These are phyloP conservation scores for Aspergillus unguis DNA, from an alignment of 2,329 filamentous ascomycete species.

Conservation along the genomic window DNA sequence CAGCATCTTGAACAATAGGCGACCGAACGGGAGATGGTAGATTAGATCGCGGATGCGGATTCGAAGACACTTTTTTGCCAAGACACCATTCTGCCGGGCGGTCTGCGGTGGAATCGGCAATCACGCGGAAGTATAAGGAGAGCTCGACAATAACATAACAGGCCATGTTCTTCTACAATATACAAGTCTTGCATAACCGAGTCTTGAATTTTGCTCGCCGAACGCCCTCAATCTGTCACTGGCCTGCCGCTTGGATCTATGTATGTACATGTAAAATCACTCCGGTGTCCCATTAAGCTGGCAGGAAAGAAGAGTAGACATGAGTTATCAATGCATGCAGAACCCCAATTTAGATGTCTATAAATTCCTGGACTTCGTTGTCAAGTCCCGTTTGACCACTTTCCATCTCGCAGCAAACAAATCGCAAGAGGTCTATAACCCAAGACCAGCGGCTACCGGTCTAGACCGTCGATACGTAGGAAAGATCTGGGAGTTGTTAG, in stretches of 20 bases:
- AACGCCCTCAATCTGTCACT: constrained; percentile 27
- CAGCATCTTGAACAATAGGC: constrained; percentile 47
- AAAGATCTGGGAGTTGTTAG: constrained; percentile 48
- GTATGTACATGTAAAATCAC: constrained; percentile 32
- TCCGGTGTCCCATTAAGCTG: constrained; percentile 19
- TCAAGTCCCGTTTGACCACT: neutral
- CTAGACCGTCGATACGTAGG: constrained; percentile 60
- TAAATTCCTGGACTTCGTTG: neutral
- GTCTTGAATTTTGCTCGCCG: constrained; percentile 22
- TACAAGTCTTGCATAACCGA: neutral
- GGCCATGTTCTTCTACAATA: neutral
- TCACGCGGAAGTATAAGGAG: constrained; percentile 6
- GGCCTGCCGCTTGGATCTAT: constrained; percentile 21
- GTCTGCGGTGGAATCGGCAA: constrained; percentile 17
- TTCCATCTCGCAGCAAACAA: constrained; percentile 55
- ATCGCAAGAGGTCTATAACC: constrained; percentile 69
- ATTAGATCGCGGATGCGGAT: constrained; percentile 7
- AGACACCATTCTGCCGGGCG: constrained; percentile 38
- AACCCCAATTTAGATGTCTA: constrained; percentile 9
- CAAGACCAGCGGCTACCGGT: constrained; percentile 67
- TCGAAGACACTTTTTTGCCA: constrained; percentile 18
- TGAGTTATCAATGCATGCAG: neutral
- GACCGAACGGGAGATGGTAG: constrained; percentile 15
- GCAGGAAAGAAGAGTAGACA: constrained; percentile 1
- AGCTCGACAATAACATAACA: neutral